Conservation (phyloP, 2,329 filamentous ascomycete species). For the Cladosporium sp. region DNA sequence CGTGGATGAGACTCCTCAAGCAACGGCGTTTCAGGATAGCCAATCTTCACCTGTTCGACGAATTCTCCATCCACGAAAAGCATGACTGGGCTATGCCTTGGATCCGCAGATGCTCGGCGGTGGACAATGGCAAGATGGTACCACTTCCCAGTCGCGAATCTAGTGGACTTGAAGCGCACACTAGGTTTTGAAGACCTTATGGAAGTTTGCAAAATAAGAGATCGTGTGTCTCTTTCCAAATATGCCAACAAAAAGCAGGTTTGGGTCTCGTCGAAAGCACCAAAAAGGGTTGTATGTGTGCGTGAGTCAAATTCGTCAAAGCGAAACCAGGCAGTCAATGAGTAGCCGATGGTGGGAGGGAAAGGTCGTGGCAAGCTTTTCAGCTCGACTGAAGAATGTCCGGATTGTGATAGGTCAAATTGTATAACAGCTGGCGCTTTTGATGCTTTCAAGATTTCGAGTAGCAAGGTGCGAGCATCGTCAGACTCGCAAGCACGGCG, state of each 20-base stretch:
- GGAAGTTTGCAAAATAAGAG: constrained; percentile 94
- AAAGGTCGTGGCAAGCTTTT: constrained; percentile 80
- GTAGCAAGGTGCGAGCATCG: constrained; percentile 61
- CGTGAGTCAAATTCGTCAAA: constrained; percentile 80
- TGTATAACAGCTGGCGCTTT: constrained; percentile 81
- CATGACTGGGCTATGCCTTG: constrained; percentile 51
- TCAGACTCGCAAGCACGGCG: constrained; percentile 49
- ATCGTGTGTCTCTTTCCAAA: constrained; percentile 84
- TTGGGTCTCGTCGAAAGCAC: constrained; percentile 85
- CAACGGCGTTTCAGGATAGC: constrained; percentile 75
- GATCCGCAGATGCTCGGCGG: constrained; percentile 38
- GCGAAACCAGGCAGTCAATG: constrained; percentile 81
- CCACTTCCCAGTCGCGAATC: constrained; percentile 74
- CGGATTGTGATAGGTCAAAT: constrained; percentile 84
- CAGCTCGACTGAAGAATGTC: constrained; percentile 85
- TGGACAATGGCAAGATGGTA: constrained; percentile 93
- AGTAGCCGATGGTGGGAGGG: constrained; percentile 81
- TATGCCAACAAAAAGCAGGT: constrained; percentile 93
- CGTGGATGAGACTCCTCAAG: constrained; percentile 13
- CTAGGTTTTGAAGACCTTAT: constrained; percentile 81
- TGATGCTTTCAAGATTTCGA: constrained; percentile 69
- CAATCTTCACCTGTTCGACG: constrained; percentile 82
- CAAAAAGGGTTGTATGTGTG: constrained; percentile 91
- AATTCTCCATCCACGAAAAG: constrained; percentile 93
- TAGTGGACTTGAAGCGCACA: constrained; percentile 81